phyloP scores from a whole-genome alignment of 177 flowering plant species.

The Vitis hybrid region DNA sequence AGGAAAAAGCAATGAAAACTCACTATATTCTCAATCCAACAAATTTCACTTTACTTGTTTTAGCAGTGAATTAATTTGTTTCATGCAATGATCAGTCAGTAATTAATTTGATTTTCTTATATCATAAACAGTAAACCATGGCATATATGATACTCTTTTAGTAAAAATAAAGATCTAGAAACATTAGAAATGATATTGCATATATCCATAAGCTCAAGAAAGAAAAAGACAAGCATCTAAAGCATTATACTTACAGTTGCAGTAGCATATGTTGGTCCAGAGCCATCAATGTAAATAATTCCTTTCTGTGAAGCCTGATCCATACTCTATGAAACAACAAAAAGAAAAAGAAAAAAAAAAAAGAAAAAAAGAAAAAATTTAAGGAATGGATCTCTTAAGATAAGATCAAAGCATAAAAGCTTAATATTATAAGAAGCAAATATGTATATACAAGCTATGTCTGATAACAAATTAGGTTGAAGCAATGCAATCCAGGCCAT shows the following conservation, averaged over 20 bases:
- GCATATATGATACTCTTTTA: too few species aligned
- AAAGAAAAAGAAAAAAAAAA: background rate
- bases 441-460: background rate
- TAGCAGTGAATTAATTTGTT: background rate
- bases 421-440: background rate
- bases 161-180: background rate
- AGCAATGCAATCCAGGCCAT: too few species aligned
- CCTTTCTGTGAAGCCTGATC: slow-evolving; percentile 66
- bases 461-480: too few species aligned
- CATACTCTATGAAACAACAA: slow-evolving; percentile 59
- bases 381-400: background rate
- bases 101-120: background rate
- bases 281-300: slow-evolving; percentile 73
- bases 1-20: background rate
- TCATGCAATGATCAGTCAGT: background rate
- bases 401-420: background rate
- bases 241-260: slow-evolving; percentile 56
- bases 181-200: background rate
- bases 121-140: background rate
- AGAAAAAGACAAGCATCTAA: slow-evolving; percentile 6
- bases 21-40: background rate
- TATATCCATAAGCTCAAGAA: background rate
- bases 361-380: background rate
- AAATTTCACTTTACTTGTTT: background rate
- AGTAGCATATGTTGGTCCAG: slow-evolving; percentile 98